Evolutionary conservation across 2,329 filamentous ascomycete species (phyloP), one percentile per base, ranked within the genome.

Genomic region (Aspergillus sergii): DNA sequence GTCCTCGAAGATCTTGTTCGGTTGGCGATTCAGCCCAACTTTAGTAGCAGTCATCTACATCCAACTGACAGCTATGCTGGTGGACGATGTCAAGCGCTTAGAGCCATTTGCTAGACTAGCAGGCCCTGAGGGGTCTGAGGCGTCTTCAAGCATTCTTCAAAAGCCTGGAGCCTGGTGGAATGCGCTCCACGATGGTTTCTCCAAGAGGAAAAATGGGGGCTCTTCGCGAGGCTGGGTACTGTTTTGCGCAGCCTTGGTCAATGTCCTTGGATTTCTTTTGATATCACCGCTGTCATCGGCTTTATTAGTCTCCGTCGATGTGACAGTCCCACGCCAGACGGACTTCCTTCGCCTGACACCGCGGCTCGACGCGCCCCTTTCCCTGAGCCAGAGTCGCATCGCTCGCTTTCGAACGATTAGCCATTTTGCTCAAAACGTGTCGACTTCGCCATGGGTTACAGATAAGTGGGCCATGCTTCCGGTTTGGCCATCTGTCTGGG

Each of bases 21-120:
- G 55, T 30, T 57, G 55, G 39, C 26, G 55, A 11, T 57, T 57
- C 28, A 45, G 39, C 16, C 55, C 55, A 9, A 57, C 39, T 16
- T 26, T 57, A 21, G 28, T 57, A 32, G 55, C 55, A 2, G 55
- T 57, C 21, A 57, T 57, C 26, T 57, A 57, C 26, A 34, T 57
- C n/a, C 55, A 57, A 16, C 21, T 57, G 26, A 57, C 55, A 21
- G 23, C 55, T n/a, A 57, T 57, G 55, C 55, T 57, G 43, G 28
- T 57, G 26, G 55, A 57, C 4, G 55, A 46, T 19, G 41, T 57
- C 11, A 48, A 57, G 55, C 39, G 55, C 6, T 21, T 45, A 23
- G 55, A 57, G 55, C 55, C 55, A 21, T 57, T 30, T 45, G 55
- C 55, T 57, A 28, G 55, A 8, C 19, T 57, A 16, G 55, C 55